Percentiles rank a stretch among this genome's conserved stretches.
phyloP scores from a whole-genome alignment of 805 yeast genomes.

The Crinitomyces ghanaensis region DNA sequence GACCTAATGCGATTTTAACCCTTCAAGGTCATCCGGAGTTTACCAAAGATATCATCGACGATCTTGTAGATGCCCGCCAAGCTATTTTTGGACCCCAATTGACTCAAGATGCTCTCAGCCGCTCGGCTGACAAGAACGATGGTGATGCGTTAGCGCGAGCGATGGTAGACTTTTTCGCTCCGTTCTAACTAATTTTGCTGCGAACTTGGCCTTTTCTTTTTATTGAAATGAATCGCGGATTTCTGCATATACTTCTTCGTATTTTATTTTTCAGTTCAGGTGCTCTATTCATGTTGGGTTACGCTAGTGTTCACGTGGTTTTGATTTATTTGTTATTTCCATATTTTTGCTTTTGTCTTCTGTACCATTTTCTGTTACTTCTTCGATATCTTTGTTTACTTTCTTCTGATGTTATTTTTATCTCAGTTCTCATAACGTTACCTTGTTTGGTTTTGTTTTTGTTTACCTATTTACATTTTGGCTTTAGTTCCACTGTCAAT shows the following conservation, averaged over 20 bases:
- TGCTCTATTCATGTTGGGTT: background rate
- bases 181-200: too few relatives aligned
- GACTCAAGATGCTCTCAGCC: constrained; percentile 10
- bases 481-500: too few relatives aligned
- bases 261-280: background rate
- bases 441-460: too few relatives aligned
- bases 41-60: constrained; percentile 22
- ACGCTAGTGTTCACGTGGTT: too few relatives aligned
- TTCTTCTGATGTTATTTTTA: too few relatives aligned
- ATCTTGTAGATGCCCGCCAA: constrained; percentile 11
- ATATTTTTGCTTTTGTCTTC: too few relatives aligned
- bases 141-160: constrained; percentile 15
- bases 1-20: constrained; percentile 42
- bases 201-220: too few relatives aligned
- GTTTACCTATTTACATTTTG: too few relatives aligned
- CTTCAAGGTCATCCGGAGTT: constrained; percentile 93
- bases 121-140: constrained; percentile 12
- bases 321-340: too few relatives aligned
- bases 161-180: constrained; percentile 12
- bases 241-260: background rate
- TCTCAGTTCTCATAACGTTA: too few relatives aligned
- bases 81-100: constrained; percentile 10
- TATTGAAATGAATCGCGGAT: background rate
- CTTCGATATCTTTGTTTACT: too few relatives aligned
- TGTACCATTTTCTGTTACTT: too few relatives aligned